These are phyloP conservation scores for Aureobasidium namibiae DNA, from an alignment of 2,329 filamentous ascomycete genomes.

Conservation along the genomic window DNA sequence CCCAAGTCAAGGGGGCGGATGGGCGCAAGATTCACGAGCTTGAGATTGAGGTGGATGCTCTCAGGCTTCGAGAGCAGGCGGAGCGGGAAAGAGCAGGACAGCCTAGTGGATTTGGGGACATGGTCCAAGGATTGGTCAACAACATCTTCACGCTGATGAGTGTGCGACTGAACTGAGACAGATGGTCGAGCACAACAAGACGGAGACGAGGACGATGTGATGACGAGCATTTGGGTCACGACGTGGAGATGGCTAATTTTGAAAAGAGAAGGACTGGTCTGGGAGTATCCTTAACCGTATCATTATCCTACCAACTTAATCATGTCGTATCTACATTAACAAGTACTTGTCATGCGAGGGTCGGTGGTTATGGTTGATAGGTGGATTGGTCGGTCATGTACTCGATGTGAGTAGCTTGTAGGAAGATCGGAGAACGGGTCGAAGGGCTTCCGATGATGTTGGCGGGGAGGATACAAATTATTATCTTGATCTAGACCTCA, in stretches of 20 bases:
- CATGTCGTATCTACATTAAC: too few species aligned
- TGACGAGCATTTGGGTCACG: neutral
- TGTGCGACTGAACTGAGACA: neutral
- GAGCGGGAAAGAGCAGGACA: constrained; percentile 25
- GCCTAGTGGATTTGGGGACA: constrained; percentile 53
- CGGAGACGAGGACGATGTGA: neutral
- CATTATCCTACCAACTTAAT: neutral
- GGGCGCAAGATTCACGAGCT: constrained; percentile 64
- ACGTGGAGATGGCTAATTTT: neutral
- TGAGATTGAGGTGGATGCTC: constrained; percentile 65
- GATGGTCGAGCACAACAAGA: neutral
- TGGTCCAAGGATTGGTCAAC: constrained; percentile 67
- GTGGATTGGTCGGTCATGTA: too few species aligned
- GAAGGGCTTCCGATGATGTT: neutral
- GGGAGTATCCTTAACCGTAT: neutral
- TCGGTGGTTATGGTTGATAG: neutral
- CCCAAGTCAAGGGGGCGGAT: constrained; percentile 59
- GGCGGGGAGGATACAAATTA: neutral
- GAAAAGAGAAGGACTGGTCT: neutral
- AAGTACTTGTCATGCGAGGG: too few species aligned
- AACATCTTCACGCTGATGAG: constrained; percentile 54
- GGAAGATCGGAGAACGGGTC: neutral
- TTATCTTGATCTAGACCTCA: neutral
- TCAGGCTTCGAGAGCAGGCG: constrained; percentile 49
- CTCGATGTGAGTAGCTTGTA: too few species aligned